phyloP scores from a whole-genome alignment of 2,329 filamentous ascomycete genomes.

The Ascochyta rabiei region DNA sequence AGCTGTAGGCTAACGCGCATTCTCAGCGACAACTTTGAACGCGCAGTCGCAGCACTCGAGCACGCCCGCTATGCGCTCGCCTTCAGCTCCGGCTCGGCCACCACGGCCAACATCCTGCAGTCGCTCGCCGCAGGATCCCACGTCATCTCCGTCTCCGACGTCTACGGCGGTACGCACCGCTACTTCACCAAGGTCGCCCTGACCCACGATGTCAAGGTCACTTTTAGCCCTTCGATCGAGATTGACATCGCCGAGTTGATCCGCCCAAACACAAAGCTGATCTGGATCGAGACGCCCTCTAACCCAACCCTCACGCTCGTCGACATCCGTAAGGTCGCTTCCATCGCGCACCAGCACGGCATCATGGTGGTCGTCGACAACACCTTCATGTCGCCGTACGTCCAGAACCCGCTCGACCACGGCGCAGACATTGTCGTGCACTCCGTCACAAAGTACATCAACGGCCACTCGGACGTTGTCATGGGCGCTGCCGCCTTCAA shows the following conservation, averaged over 20 bases:
- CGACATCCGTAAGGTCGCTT: slow-evolving; percentile 86
- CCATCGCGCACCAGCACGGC: slow-evolving; percentile 82
- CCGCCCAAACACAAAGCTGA: slow-evolving; percentile 83
- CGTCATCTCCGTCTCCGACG: slow-evolving; percentile 94
- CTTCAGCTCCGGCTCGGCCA: slow-evolving; percentile 91
- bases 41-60: slow-evolving; percentile 88
- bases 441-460: slow-evolving; percentile 99
- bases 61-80: slow-evolving; percentile 91
- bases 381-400: slow-evolving; percentile 94
- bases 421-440: slow-evolving; percentile 97
- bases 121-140: slow-evolving; percentile 89
- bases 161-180: slow-evolving; percentile 96
- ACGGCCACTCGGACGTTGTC: slow-evolving; percentile 93
- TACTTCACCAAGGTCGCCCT: slow-evolving; percentile 99
- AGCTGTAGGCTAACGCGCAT: slow-evolving; percentile 15
- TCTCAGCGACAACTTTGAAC: slow-evolving; percentile 83
- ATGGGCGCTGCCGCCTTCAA: slow-evolving; percentile 99
- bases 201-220: slow-evolving; percentile 91
- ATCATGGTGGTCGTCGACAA: slow-evolving; percentile 99
- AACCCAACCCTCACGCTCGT: slow-evolving; percentile 94
- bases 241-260: slow-evolving; percentile 85
- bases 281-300: slow-evolving; percentile 96
- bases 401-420: slow-evolving; percentile 94
- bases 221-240: slow-evolving; percentile 92
- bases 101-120: slow-evolving; percentile 91